These are phyloP conservation scores for Balakata baccata DNA, from an alignment of 345 rosid genomes.

Conservation along the genomic window DNA sequence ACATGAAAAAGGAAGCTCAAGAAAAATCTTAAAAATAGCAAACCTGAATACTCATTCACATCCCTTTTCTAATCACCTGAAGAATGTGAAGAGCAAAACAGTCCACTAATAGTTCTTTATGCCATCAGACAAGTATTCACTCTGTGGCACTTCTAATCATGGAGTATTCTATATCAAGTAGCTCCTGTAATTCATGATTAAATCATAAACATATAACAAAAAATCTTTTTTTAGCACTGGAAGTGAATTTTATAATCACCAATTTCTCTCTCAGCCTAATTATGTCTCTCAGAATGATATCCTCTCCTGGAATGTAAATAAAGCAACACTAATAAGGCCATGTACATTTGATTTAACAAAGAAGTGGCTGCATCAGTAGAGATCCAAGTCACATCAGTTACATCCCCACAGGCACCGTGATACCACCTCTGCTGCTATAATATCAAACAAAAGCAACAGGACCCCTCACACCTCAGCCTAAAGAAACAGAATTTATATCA, in stretches of 20 bases:
- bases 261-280: not conserved
- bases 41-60: not conserved
- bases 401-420: not conserved
- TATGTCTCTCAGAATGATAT: not conserved
- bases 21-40: not conserved
- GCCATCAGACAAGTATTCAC: no score
- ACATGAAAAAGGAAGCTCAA: not conserved
- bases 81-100: slow-evolving; percentile 3
- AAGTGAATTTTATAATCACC: not conserved
- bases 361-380: not conserved
- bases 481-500: not conserved
- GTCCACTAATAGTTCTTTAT: not conserved
- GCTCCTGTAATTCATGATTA: slow-evolving; percentile 1
- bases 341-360: not conserved
- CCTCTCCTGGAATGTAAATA: not conserved
- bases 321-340: not conserved
- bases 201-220: no score
- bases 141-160: not conserved
- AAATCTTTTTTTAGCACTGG: slow-evolving; percentile 1
- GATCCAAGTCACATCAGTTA: not conserved
- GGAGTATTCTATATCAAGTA: not conserved
- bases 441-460: slow-evolving; percentile 3
- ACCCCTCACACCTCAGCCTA: not conserved
- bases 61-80: not conserved
- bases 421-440: not conserved